Evolutionary conservation across 495 filamentous ascomycete genomes (phyloP), one percentile per base, ranked within the genome.

Genomic region (Aspergillus kassunensis): DNA sequence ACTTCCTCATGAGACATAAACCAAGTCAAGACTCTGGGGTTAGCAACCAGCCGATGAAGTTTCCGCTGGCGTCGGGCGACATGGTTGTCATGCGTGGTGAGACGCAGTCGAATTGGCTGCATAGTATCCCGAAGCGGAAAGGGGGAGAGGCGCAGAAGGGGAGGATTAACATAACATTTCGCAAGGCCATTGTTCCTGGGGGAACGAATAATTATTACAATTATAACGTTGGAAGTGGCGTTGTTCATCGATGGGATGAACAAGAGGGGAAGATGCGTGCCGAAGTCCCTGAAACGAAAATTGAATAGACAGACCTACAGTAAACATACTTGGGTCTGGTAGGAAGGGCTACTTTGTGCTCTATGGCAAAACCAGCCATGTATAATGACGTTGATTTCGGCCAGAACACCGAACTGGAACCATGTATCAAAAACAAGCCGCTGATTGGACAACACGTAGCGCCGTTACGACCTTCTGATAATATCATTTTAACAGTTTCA

Each of bases 131-230:
- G 0, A 90, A 90, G 70, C 70, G 85, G 20, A 75, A 80, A 34
- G 81, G 80, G 27, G 72, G 68, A 39, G 77, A 76, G 49, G 68
- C 70, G 10, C 73, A 78, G 25, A 71, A 64, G 19, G 87, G 85
- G 11, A 69, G 87, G 42, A 87, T 90, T 30, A 90, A 90, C 58
- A 88, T 89, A 55, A 90, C 88, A 3, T 87, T 89, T 59, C 69
- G 86, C 36, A 74, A 77, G 56, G 85, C 82, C 18, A 66, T 86
- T 56, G 70, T 82, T 18, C 80, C 74, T 44, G 84, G 68, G 27
- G 83, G 84, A 8, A 90, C 84, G 20, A 80, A 87, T 59, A 90
- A 89, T 64, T 86, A 85, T 61, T 84, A 86, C 63, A 62, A 68
- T 51, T 90, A 91, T 73, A 91, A 90, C 70, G 84, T 91, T 56